Base-by-base conservation (phyloP, 305 asterid genomes). In the Fraxinus albicans region DNA sequence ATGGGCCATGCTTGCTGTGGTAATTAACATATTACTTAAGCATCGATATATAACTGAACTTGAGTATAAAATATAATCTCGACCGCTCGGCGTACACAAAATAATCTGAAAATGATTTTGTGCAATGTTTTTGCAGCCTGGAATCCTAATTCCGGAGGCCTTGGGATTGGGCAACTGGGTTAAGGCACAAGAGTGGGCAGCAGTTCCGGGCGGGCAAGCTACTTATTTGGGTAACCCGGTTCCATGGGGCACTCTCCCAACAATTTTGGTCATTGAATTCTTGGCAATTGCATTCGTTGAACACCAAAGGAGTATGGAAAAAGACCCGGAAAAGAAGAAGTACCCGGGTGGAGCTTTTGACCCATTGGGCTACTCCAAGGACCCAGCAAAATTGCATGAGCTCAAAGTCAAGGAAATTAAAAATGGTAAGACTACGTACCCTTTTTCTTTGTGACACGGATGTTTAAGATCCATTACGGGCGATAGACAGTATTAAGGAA, bases 1-100 rank as follows among this genome's bases (percentile, higher is more conserved):
- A 89, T 95, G 99, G 98, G 99, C 99, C 63, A 95, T 95, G 99
- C 94, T 94, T 77, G 96, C 98, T 6, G 97, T 95, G 75, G 98
- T 93, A 91, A 25, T n/a, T 60, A 17, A 19, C 34, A 58, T 19
- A 58, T 58, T 58, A 8, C 31, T 21, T 6, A 63, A 58, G 27
- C 67, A 23, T 12, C 19, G 74, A 67, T 6, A 3, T 67, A 13
- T 29, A 10, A 27, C 13, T 63, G 72, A 63, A 65, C 8, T 17
- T 55, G 73, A 65, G 34, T 65, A 65, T 23, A 10, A 34, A 67
- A 67, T 27, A 25, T 27, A 25, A 29, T 67, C n/a, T 25, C 74
- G 74, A 67, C 58, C 58, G 58, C 58, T 47, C 58, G 58, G 58
- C 38, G 29, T 58, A 34, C 15, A 73, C 40, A 29, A 19, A 17